A percentile compares a stretch with the other conserved stretches of the same genome.
These are phyloP conservation scores for Coemansia sp. DNA, from an alignment of 192 early-diverging fungal genomes.

Conservation along the genomic window DNA sequence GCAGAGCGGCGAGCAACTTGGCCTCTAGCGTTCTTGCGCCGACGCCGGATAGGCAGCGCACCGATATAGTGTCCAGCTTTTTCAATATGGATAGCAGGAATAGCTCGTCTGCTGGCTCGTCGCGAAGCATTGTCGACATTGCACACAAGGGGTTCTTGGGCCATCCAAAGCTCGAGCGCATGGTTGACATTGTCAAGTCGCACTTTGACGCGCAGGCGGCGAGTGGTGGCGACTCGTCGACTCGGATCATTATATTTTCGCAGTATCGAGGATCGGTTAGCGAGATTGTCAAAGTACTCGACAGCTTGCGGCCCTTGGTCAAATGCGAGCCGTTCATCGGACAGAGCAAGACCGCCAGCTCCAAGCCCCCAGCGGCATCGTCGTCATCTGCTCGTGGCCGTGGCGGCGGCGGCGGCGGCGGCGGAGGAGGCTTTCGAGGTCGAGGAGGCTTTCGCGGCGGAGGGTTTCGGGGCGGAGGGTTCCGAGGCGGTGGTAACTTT, in stretches of 20 bases:
- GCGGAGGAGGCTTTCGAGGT: conserved; percentile 6
- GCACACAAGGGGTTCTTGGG: conserved; percentile 51
- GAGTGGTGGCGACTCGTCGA: conserved; percentile 40
- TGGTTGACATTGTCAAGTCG: conserved; percentile 63
- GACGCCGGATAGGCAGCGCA: conserved; percentile 3
- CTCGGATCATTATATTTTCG: conserved; percentile 84
- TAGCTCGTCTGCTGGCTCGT: neutral
- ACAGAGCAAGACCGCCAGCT: conserved; percentile 53
- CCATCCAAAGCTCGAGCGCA: conserved; percentile 83
- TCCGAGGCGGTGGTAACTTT: neutral
- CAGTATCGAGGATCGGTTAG: conserved; percentile 83
- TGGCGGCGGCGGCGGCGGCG: conserved; percentile 15
- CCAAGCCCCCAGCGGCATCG: neutral
- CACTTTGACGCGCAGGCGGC: conserved; percentile 66
- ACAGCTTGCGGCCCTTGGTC: conserved; percentile 67
- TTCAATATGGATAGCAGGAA: conserved; percentile 33
- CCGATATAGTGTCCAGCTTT: conserved; percentile 50
- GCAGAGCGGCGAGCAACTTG: neutral
- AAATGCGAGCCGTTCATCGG: conserved; percentile 81
- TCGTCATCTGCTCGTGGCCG: conserved; percentile 8
- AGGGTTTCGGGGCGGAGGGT: conserved; percentile 10
- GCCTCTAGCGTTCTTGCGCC: neutral
- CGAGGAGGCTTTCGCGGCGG: conserved; percentile 10
- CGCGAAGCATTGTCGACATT: conserved; percentile 14
- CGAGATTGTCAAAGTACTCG: conserved; percentile 73